Base-by-base conservation (phyloP, 75 land plant genomes). In the Cunninghamia lanceolata region DNA sequence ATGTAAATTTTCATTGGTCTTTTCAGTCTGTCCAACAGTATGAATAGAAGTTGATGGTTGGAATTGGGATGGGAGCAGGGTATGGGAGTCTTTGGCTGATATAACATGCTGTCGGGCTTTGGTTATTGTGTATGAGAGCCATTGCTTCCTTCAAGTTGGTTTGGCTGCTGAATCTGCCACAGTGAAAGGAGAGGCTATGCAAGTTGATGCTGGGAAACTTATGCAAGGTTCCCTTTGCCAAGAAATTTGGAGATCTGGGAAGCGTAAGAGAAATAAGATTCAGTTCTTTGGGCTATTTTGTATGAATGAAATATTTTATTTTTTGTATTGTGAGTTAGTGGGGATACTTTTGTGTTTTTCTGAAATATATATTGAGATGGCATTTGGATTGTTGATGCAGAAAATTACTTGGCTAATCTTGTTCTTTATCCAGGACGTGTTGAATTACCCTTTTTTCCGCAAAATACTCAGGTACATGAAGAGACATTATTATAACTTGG, bases 391-490 rank as follows among this genome's bases (percentile, higher is more conserved):
- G 70, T 36, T 82, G 53, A 84, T 85, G 87, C 98, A 97, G 99
- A 96, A 87, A 93, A 86, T 85, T 98, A 96, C 86, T 87, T 98
- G 88, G 99, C 99, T 63, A 98, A 96, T 83, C 93, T 98, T 82
- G 92, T 93, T 85, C 91, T 98, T 47, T 98, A 96, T 87, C 98
- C 99, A 19, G 98, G 95, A 46, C 93, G 93, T 53, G 93, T 89
- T 85, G 95, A 98, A 89, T 90, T 98, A 17, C 93, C 93, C 3
- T 98, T 98, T 90, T 75, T 98, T 46, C 99, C 99, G 19, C 82
- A 88, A 43, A 95, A 97, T 85, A 95, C 99, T 17, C 99, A 97
- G 96, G 99, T 91, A 40, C 52, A 43, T n/a, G 32, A 43, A 13
- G 36, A 34, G 3, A 73, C 75, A 32, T 73, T 10, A 34, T 32